Evolutionary conservation across 1,139 yeast genomes (phyloP).

Genomic region (Candida gigantensis): DNA sequence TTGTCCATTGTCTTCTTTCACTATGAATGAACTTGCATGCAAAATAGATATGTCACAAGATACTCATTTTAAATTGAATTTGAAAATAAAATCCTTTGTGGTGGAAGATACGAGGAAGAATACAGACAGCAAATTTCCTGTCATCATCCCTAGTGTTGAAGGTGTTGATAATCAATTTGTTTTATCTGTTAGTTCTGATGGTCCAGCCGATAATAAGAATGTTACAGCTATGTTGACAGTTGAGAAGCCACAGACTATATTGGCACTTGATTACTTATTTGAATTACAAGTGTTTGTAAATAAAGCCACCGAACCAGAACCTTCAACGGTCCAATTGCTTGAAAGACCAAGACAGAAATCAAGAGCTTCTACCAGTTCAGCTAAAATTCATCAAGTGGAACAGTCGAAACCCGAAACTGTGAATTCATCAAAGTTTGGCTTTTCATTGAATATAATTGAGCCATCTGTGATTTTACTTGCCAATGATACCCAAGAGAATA

Average conservation of each 20-base stretch:
- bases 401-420: background rate
- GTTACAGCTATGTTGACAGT: slow-evolving; percentile 61
- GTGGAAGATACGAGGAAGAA: slow-evolving; percentile 71
- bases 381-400: background rate
- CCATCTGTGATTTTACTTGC: slow-evolving; percentile 81
- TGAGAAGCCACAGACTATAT: slow-evolving; percentile 76
- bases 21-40: slow-evolving; percentile 60
- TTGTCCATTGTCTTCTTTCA: slow-evolving; percentile 55
- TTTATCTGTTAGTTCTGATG: slow-evolving; percentile 50
- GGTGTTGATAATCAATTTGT: slow-evolving; percentile 72
- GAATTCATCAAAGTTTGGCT: slow-evolving; percentile 34
- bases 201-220: slow-evolving; percentile 40
- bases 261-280: slow-evolving; percentile 84
- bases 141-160: slow-evolving; percentile 72
- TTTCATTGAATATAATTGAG: slow-evolving; percentile 71
- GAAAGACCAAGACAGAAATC: slow-evolving; percentile 11
- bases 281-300: slow-evolving; percentile 68
- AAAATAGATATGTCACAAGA: slow-evolving; percentile 53
- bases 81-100: slow-evolving; percentile 71
- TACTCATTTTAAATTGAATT: slow-evolving; percentile 58
- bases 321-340: background rate
- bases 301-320: slow-evolving; percentile 17
- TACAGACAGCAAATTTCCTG: slow-evolving; percentile 68
- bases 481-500: slow-evolving; percentile 64
- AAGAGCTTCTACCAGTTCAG: slow-evolving; percentile 7